Conservation (phyloP, 805 yeast species). For the Barnettozyma populi region DNA sequence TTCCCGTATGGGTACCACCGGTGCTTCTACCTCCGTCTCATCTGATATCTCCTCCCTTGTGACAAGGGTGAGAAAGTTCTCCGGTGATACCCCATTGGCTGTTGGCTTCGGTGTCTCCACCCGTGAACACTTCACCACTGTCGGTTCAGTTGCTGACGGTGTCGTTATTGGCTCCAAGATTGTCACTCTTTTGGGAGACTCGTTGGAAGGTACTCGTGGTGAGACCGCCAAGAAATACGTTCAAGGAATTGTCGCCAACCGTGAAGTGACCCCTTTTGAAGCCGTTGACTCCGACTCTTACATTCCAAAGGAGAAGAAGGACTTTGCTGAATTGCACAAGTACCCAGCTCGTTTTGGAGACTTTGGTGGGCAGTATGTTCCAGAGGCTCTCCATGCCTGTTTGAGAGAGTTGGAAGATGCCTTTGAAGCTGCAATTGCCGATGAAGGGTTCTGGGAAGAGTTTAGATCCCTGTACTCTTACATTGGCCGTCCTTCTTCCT, state of each 20-base stretch:
- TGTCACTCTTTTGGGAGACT: conserved; percentile 61
- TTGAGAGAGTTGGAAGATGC: conserved; percentile 83
- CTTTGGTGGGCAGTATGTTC: conserved; percentile 98
- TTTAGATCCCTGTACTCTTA: conserved; percentile 78
- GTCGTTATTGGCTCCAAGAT: conserved; percentile 93
- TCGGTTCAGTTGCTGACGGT: conserved; percentile 84
- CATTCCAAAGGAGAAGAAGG: conserved; percentile 26
- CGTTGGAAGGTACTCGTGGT: conserved; percentile 55
- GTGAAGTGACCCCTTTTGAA: conserved; percentile 27
- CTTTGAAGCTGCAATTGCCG: conserved; percentile 83
- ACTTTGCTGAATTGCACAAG: conserved; percentile 55
- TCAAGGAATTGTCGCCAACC: conserved; percentile 60
- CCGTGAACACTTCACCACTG: conserved; percentile 79
- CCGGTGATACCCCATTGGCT: conserved; percentile 80
- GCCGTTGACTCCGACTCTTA: conserved; percentile 31
- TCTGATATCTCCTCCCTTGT: conserved; percentile 62
- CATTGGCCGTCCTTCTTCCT: conserved; percentile 93
- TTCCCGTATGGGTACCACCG: conserved; percentile 97
- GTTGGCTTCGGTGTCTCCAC: conserved; percentile 97
- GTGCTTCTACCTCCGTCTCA: conserved; percentile 67
- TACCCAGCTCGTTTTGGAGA: conserved; percentile 82
- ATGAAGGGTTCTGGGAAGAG: conserved; percentile 91
- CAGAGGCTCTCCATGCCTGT: conserved; percentile 92
- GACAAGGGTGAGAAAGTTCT: conserved; percentile 64
- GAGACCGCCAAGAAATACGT: conserved; percentile 63